Conservation (phyloP, 108 stramenopile species). For the Nannochloropsis salina region DNA sequence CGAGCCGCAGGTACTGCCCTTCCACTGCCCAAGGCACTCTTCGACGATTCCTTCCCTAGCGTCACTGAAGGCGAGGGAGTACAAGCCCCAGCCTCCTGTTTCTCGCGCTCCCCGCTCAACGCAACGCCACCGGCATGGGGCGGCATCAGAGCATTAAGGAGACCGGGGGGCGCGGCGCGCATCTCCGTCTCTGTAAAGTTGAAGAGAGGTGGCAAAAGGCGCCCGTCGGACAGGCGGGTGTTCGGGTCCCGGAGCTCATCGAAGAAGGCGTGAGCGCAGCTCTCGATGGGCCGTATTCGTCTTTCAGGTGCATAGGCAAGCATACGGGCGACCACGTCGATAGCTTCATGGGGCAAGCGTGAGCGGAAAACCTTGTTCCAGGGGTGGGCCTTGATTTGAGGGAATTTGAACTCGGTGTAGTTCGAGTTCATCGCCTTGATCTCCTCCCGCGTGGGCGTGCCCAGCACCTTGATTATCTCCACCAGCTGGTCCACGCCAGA, state of each 20-base stretch:
- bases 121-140: background rate
- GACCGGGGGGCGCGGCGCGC: background rate
- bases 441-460: conserved; percentile 94
- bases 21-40: background rate
- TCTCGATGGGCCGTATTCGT: conserved; percentile 78
- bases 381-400: conserved; percentile 93
- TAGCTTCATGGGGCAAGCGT: conserved; percentile 74
- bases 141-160: background rate
- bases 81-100: background rate
- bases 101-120: background rate
- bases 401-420: conserved; percentile 97
- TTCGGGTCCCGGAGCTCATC: conserved; percentile 77
- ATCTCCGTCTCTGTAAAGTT: conserved; percentile 80
- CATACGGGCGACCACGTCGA: conserved; percentile 80
- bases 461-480: conserved; percentile 97
- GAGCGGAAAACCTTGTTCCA: conserved; percentile 66
- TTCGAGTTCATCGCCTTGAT: conserved; percentile 92
- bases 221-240: conserved; percentile 69
- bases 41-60: background rate
- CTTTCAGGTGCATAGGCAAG: conserved; percentile 82
- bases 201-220: conserved; percentile 72
- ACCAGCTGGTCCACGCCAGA: conserved; percentile 97
- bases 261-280: conserved; percentile 87
- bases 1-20: background rate
- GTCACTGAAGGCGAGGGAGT: no score